Conservation (phyloP, 1,139 yeast genomes). For the Yamadazyma triangularis region DNA sequence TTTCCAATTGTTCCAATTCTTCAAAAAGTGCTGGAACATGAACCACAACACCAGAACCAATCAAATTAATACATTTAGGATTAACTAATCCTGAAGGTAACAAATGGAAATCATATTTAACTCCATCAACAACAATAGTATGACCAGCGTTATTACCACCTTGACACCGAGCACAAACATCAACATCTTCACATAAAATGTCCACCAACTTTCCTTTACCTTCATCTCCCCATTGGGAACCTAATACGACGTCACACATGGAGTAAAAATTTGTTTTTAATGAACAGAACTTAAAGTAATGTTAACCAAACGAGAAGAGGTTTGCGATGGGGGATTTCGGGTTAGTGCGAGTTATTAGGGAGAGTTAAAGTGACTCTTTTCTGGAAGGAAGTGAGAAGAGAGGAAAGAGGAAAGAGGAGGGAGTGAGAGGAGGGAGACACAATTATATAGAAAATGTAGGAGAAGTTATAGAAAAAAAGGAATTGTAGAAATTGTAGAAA, state of each 20-base stretch:
- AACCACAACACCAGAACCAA: constrained; percentile 96
- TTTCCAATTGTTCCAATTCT: constrained; percentile 77
- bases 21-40: constrained; percentile 91
- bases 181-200: constrained; percentile 86
- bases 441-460: too few relatives aligned
- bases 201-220: constrained; percentile 98
- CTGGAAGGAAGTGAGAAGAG: too few relatives aligned
- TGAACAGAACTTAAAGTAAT: too few relatives aligned
- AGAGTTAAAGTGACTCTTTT: too few relatives aligned
- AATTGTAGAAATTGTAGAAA: too few relatives aligned
- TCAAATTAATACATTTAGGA: constrained; percentile 80
- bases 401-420: too few relatives aligned
- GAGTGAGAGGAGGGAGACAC: too few relatives aligned
- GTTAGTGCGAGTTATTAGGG: too few relatives aligned
- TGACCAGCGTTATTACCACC: constrained; percentile 99
- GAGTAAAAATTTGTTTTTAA: constrained; percentile 17
- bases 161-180: constrained; percentile 96
- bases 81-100: constrained; percentile 95
- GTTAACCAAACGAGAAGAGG: too few relatives aligned
- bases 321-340: too few relatives aligned
- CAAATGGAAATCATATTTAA: constrained; percentile 97
- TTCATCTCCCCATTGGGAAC: constrained; percentile 99
- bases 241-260: constrained; percentile 91
- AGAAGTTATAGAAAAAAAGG: too few relatives aligned
- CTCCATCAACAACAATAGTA: constrained; percentile 86